Evolutionary conservation across 225 moss, liverwort and hornwort genomes (phyloP).

Genomic region (Pseudoscleropodium purum): DNA sequence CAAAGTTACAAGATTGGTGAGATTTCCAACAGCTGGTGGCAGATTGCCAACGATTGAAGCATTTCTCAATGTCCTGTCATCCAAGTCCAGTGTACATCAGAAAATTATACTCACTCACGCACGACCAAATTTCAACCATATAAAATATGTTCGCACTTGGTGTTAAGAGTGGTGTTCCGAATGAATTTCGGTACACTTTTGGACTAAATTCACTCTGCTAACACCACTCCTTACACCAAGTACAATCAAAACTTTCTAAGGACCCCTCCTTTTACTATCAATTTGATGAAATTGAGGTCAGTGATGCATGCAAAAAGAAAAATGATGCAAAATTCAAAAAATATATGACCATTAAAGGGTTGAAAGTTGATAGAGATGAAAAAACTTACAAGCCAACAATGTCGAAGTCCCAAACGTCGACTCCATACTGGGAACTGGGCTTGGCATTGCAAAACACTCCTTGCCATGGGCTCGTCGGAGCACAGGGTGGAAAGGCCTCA

Average conservation of each 20-base stretch:
- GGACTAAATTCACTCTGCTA: neutral
- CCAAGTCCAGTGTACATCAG: neutral
- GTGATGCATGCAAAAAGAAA: neutral
- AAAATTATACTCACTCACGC: neutral
- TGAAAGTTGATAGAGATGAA: neutral
- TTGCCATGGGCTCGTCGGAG: slow-evolving; percentile 27
- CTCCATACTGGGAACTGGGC: neutral
- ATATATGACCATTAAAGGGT: neutral
- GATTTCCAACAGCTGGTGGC: slow-evolving; percentile 21
- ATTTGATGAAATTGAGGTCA: neutral
- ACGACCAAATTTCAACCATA: neutral
- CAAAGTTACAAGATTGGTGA: slow-evolving; percentile 30
- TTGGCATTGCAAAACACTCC: slow-evolving; percentile 35
- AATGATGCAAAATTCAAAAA: neutral
- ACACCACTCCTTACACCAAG: neutral
- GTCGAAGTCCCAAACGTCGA: slow-evolving; percentile 14
- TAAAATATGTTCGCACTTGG: neutral
- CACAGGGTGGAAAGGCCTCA: slow-evolving; percentile 2
- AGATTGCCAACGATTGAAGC: slow-evolving; percentile 11
- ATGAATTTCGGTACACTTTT: neutral
- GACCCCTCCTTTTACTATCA: neutral
- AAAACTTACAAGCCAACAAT: slow-evolving; percentile 29
- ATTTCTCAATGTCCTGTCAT: slow-evolving; percentile 16
- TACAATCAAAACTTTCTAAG: neutral
- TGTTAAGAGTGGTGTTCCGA: neutral